Evolutionary conservation across 257 asterid species (phyloP), one percentile per base, ranked within the genome.

Genomic region (Capsicum pubescens): DNA sequence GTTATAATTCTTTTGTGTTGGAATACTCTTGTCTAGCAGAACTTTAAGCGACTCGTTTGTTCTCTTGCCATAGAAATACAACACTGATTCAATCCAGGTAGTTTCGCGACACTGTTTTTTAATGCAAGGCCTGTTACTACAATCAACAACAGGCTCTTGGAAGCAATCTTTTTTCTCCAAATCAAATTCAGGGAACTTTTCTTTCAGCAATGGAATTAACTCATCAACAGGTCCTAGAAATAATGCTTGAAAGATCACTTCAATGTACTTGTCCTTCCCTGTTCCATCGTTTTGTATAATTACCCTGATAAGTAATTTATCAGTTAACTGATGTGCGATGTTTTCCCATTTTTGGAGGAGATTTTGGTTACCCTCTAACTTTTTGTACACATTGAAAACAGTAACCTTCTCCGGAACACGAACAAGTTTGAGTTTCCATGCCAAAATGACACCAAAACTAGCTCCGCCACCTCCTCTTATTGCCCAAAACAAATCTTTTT

Each of bases 381-480:
- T 72, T 19, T 12, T 72, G 42, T 48, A n/a, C 7, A 72, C 60
- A 2, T 7, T 48, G 42, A 72, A 72, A 72, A 13, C 17, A 19
- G 80, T 72, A 19, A 72, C 80, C 59, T 72, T 72, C n/a, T 72
- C 80, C 0, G 80, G 80, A 21, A 72, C 80, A 48, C 13, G 80
- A 72, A 19, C 60, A 48, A 72, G 80, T 48, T 72, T 72, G 4
- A 72, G 60, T 50, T 74, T 74, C 80, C 80, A 74, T 48, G 80
- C 80, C 6, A 74, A 26, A 48, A 74, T 74, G 2, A 74, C 60
- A 48, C 60, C 80, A 74, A 74, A 74, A 74, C 80, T 74, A 19
- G 80, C 80, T 74, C 80, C 59, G 48, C 80, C 80, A n/a, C 80
- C 80, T 72, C 80, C 80, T 74, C 80, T 74, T 48, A 74, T 50